Evolutionary conservation across 352 stramenopile species (phyloP), one percentile per base, ranked within the genome.

Genomic region (Aphanomyces euteiches): DNA sequence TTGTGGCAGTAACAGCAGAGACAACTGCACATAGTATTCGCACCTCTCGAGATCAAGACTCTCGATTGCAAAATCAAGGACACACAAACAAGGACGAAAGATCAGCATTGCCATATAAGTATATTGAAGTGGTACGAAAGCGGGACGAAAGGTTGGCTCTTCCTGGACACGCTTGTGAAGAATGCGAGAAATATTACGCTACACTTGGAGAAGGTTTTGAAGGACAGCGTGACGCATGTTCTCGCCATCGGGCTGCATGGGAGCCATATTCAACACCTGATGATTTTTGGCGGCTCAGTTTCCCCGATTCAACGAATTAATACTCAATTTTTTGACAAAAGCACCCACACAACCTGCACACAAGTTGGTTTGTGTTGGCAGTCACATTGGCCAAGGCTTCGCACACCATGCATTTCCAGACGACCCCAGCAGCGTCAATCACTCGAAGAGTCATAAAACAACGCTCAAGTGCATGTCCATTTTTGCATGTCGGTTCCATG

Each of bases 321-420:
- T 61, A 61, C 21, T 38, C 50, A 36, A 58, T 58, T 58, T 58
- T 58, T 58, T 58, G 70, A 53, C 1, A 76, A 73, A 17, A 91
- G 69, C 78, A 91, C n/a, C 83, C 86, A 48, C 86, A 93, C 0
- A 92, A 56, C 6, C 84, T 73, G 53, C 86, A 93, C 38, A 84
- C 76, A 38, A 93, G 82, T 58, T 81, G 12, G 4, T 59, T 50
- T 17, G 19, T 36, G 10, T 60, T 48, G 28, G 28, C 75, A 37
- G 89, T 78, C 72, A 88, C 80, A 45, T 79, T 80, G 36, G 86
- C 86, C 19, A 77, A 81, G 5, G 79, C 82, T 8, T 82, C 83
- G 45, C 86, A 94, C 47, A 84, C 83, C 81, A 91, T 85, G 72
- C 86, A 94, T 59, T 92, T 92, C 84, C 84, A 94, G 47, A 82